Evolutionary conservation across 257 asterid genomes (phyloP).

Genomic region (Sherardia arvensis): DNA sequence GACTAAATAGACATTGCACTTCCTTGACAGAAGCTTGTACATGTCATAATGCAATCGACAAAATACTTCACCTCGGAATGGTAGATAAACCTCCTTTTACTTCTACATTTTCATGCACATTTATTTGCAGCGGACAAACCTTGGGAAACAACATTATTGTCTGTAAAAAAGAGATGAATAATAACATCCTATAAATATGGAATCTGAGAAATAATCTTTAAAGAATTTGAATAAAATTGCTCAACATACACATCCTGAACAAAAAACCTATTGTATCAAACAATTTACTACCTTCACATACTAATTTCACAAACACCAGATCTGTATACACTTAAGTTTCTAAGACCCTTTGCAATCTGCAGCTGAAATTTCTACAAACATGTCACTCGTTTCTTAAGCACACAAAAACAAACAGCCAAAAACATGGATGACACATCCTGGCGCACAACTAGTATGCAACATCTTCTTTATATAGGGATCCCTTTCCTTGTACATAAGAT

Average conservation of each 20-base stretch:
- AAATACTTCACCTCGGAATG: not conserved
- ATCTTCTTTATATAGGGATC: not conserved
- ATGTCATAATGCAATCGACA: not conserved
- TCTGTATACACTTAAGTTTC: not conserved
- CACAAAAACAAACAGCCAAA: not conserved
- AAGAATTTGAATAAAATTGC: not conserved
- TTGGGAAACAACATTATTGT: not conserved
- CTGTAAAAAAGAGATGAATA: too few species aligned
- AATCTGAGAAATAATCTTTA: too few species aligned
- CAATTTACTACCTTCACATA: not conserved
- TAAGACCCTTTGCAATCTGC: not conserved
- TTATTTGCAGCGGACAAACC: too few species aligned
- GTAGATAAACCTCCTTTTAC: not conserved
- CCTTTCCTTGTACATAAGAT: not conserved
- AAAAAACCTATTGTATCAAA: not conserved
- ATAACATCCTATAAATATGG: not conserved
- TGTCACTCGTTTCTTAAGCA: not conserved
- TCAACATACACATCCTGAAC: not conserved
- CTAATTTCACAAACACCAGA: not conserved
- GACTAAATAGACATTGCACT: not conserved
- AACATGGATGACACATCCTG: not conserved
- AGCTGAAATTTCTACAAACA: conserved; percentile 7
- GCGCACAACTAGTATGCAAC: not conserved
- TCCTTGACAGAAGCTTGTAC: not conserved
- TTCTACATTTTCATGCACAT: not conserved